These are phyloP conservation scores for Saccharum spontaneum DNA, from an alignment of 176 grass and related monocot species.

Conservation along the genomic window DNA sequence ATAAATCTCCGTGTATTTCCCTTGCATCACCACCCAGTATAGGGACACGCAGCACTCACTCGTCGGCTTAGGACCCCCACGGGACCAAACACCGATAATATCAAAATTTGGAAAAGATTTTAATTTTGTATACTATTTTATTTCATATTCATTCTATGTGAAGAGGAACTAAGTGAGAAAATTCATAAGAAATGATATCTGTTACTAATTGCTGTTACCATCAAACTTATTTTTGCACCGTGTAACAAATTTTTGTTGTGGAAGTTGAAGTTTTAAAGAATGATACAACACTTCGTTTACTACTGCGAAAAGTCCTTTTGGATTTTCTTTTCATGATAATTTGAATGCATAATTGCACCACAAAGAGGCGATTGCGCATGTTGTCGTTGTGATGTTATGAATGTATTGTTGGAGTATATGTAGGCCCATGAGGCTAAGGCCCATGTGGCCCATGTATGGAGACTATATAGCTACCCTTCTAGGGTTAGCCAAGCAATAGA, in stretches of 20 bases:
- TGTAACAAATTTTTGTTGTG: not conserved
- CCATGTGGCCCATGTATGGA: no score
- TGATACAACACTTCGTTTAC: not conserved
- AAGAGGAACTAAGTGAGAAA: not conserved
- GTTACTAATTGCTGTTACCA: not conserved
- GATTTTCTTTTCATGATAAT: not conserved
- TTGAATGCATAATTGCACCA: constrained; percentile 1
- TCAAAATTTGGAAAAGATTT: not conserved
- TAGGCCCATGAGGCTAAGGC: no score
- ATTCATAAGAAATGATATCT: not conserved
- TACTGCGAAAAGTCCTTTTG: not conserved
- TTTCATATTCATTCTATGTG: not conserved
- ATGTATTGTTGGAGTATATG: no score
- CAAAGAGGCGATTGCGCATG: not conserved
- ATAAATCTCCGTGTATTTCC: no score
- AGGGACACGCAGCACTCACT: no score
- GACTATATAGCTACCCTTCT: no score
- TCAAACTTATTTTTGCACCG: not conserved
- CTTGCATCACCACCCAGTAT: no score
- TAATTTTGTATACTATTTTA: not conserved
- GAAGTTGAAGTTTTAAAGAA: not conserved
- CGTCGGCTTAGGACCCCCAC: no score
- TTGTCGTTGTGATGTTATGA: not conserved
- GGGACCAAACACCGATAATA: no score
- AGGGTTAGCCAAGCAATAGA: no score